These are phyloP conservation scores for Flaveria floridana DNA, from an alignment of 140 eudicot species.

Conservation along the genomic window DNA sequence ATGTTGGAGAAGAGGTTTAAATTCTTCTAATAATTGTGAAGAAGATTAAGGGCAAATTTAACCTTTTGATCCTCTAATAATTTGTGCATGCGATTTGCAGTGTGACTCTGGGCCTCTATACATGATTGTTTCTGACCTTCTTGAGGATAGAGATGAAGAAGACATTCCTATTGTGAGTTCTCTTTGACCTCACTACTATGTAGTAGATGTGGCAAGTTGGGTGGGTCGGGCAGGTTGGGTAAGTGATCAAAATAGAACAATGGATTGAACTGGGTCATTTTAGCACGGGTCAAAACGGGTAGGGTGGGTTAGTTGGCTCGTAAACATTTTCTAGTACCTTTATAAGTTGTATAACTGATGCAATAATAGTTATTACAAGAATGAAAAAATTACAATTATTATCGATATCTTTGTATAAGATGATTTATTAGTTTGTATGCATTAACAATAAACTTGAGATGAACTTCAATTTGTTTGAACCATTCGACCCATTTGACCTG, in stretches of 20 bases:
- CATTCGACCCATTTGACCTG: background rate
- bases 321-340: background rate
- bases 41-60: conserved; percentile 7
- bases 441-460: background rate
- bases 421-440: background rate
- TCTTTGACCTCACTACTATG: background rate
- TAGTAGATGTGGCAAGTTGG: background rate
- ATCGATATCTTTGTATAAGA: background rate
- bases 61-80: background rate
- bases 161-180: conserved; percentile 68
- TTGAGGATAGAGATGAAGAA: conserved; percentile 56
- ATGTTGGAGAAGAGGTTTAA: conserved; percentile 37
- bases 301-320: background rate
- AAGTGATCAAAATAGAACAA: background rate
- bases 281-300: background rate
- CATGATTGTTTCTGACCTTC: conserved; percentile 57
- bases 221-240: background rate
- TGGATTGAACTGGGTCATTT: background rate
- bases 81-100: conserved; percentile 45
- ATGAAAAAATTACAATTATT: background rate
- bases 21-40: background rate
- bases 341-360: background rate
- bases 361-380: background rate
- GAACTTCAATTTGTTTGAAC: background rate
- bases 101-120: conserved; percentile 40